Percentiles rank a stretch among this genome's conserved stretches.
phyloP scores from a whole-genome alignment of 1,284 basidiomycete species.

The Coniferiporia sulphurascens region DNA sequence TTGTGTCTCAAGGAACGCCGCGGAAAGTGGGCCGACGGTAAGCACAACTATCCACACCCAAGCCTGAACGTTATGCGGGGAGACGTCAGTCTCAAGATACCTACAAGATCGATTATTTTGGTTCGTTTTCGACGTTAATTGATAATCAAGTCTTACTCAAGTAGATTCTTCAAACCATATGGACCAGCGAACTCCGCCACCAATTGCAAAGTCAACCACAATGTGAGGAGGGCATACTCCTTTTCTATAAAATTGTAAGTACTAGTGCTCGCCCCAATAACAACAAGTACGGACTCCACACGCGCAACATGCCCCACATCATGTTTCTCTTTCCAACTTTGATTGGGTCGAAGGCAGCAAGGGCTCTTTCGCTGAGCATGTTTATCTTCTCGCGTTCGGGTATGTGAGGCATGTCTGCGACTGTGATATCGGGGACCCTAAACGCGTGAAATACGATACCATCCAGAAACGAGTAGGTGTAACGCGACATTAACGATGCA shows the following conservation, averaged over 20 bases:
- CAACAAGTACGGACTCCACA: neutral
- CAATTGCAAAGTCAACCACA: neutral
- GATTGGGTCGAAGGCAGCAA: slow-evolving; percentile 3
- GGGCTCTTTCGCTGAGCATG: neutral
- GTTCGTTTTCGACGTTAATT: neutral
- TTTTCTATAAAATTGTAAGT: neutral
- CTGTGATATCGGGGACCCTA: slow-evolving; percentile 14
- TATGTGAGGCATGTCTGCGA: slow-evolving; percentile 15
- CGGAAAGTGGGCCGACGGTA: slow-evolving; percentile 6
- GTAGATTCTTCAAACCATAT: slow-evolving; percentile 13
- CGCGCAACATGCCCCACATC: slow-evolving; percentile 9
- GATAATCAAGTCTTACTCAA: neutral
- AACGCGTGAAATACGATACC: slow-evolving; percentile 15
- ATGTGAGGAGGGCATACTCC: neutral
- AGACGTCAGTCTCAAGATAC: slow-evolving; percentile 11
- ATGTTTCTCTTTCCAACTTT: slow-evolving; percentile 14
- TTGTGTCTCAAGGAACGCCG: slow-evolving; percentile 7
- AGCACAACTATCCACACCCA: slow-evolving; percentile 18
- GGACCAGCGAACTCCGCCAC: slow-evolving; percentile 9
- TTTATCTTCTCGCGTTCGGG: slow-evolving; percentile 1
- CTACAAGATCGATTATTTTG: neutral
- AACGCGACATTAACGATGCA: slow-evolving; percentile 9
- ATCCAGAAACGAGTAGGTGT: slow-evolving; percentile 11
- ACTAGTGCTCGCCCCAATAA: neutral
- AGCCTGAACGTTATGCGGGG: neutral